Evolutionary conservation across 1,284 basidiomycete genomes (phyloP), one percentile per base, ranked within the genome.

Genomic region (Laetiporus sulphureus): DNA sequence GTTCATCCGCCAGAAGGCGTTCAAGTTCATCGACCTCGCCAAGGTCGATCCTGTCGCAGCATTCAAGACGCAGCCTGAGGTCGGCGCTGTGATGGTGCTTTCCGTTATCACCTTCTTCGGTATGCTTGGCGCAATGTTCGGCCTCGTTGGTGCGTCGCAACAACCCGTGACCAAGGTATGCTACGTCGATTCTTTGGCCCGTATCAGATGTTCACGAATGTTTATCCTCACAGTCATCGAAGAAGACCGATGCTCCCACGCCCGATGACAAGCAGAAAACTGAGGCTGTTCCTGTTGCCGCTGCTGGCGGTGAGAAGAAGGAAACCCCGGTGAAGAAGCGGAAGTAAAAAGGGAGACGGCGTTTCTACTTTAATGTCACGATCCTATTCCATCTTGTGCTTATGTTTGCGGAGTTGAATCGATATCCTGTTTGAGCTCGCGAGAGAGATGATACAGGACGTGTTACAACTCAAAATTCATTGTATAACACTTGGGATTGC

Each of bases 21-120:
- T 81, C 53, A 65, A 67, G 31, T 93, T 93, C 72, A 59, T 91
- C 47, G 83, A 87, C 38, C 67, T 76, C 42, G 84, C 78, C 47
- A 79, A 79, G 58, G 62, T 73, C 38, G 81, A 92, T 61, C 90
- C 88, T 27, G 54, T 90, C 40, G 60, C 60, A 21, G 89, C 91
- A 12, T 75, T 91, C 72, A 85, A 83, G 71, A 69, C 79, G 23
- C 77, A 88, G 52, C 92, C 92, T 41, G 84, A 91, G 65, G 89
- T 88, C 44, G 91, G 83, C 54, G 85, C 75, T 41, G 85, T 79
- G 49, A 71, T 95, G 48, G 72, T 71, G 47, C 82, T 80, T 46
- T 77, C 75, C 38, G 55, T 89, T 41, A 71, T 93, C 55, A 89
- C 85, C 33, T 60, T 94, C 54, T 75, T 96, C 59, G 86, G 84